Evolutionary conservation across 176 grass and related monocot species (phyloP).

Genomic region (Eleusine indica): DNA sequence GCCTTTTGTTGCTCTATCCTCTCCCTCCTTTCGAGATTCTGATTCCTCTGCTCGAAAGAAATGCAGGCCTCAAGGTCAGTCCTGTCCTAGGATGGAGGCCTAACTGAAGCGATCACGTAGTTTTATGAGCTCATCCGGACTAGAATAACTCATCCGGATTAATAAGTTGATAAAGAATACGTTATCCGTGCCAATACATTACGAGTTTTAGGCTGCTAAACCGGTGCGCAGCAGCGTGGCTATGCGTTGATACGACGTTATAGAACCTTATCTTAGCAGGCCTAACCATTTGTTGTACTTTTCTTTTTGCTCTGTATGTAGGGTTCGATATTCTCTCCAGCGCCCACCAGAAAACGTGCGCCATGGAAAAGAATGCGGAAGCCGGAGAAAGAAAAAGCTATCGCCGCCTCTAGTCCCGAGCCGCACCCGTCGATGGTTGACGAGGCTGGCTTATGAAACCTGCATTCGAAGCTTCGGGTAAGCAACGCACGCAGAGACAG

Average conservation of each 20-base stretch:
- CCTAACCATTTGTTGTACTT: conserved; percentile 28
- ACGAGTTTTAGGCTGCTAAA: conserved; percentile 14
- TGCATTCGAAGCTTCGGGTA: neutral
- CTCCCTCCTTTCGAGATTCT: conserved; percentile 28
- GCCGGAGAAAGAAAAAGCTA: conserved; percentile 32
- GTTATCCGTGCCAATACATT: conserved; percentile 40
- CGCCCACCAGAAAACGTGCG: conserved; percentile 36
- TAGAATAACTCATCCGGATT: conserved; percentile 31
- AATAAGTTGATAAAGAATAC: conserved; percentile 14
- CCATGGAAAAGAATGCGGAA: neutral
- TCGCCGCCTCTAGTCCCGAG: conserved; percentile 11
- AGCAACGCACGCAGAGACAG: neutral
- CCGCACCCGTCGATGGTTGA: conserved; percentile 6
- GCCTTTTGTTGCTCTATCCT: conserved; percentile 4
- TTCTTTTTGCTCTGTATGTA: neutral
- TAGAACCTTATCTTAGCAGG: conserved; percentile 39
- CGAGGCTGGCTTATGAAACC: neutral
- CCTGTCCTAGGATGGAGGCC: conserved; percentile 17
- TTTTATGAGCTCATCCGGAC: conserved; percentile 44
- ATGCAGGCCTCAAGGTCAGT: neutral
- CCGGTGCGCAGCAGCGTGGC: conserved; percentile 16
- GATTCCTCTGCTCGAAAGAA: conserved; percentile 21
- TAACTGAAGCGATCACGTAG: conserved; percentile 8
- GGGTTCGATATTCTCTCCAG: conserved; percentile 28
- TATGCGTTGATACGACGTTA: conserved; percentile 10